A percentile compares a stretch with the other conserved stretches of the same genome.
These are phyloP conservation scores for Fusarium hainanense DNA, from an alignment of 2,329 filamentous ascomycete species.

Conservation along the genomic window DNA sequence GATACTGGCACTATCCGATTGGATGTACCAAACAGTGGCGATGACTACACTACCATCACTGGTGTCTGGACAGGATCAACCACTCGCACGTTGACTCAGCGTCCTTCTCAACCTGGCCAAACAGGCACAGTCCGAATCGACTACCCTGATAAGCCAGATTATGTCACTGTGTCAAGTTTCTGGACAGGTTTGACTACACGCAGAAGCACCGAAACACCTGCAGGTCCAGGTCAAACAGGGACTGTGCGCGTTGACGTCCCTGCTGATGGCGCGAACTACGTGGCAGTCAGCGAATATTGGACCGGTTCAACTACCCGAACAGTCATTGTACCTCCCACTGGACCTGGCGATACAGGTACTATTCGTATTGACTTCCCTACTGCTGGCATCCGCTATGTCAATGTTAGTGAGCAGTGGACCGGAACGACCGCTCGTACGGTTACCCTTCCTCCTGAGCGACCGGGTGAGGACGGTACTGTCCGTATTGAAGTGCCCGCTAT, in stretches of 20 bases:
- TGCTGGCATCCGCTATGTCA: not conserved
- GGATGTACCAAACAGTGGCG: not conserved
- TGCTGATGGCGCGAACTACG: not conserved
- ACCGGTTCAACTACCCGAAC: not conserved
- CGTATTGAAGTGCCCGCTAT: not conserved
- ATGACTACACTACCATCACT: not conserved
- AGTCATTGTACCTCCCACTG: not conserved
- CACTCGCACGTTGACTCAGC: not conserved
- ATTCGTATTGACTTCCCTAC: not conserved
- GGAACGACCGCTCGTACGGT: not conserved
- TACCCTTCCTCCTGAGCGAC: not conserved
- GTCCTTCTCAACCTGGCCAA: not conserved
- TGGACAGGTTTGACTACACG: not conserved
- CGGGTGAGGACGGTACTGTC: not conserved
- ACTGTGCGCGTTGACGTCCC: not conserved
- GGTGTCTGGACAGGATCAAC: not conserved
- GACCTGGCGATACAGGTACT: not conserved
- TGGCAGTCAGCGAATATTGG: not conserved
- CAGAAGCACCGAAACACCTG: not conserved
- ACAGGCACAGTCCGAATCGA: not conserved
- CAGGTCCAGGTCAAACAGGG: not conserved
- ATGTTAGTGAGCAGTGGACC: not conserved
- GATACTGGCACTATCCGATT: not conserved
- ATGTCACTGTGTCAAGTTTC: not conserved
- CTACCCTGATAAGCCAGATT: not conserved